Conservation (phyloP, 2,329 filamentous ascomycete species). For the Xylaria digitata region DNA sequence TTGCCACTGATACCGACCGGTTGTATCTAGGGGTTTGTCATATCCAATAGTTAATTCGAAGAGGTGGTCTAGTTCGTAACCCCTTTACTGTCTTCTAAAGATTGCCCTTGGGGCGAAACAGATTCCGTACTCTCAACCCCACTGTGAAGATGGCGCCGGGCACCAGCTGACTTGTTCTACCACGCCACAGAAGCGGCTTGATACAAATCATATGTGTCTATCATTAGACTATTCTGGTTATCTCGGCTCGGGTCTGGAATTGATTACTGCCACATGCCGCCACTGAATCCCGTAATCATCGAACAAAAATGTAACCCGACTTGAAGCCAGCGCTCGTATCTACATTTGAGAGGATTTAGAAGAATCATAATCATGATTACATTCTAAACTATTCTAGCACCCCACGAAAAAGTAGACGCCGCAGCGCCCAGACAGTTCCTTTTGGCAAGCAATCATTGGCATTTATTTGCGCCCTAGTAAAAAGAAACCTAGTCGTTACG, state of each 20-base stretch:
- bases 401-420: not conserved
- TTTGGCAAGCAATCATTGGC: not conserved
- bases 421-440: not conserved
- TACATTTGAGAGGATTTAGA: not conserved
- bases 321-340: not conserved
- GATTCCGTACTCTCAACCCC: constrained; percentile 3
- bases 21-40: not conserved
- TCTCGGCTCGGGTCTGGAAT: not conserved
- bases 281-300: not conserved
- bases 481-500: too few species aligned
- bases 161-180: too few species aligned
- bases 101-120: not conserved
- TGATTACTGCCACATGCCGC: not conserved
- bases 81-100: not conserved
- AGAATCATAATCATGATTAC: not conserved
- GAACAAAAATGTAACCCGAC: not conserved
- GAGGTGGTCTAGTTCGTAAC: not conserved
- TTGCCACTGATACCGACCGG: not conserved
- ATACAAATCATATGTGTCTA: not conserved
- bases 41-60: not conserved
- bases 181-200: not conserved
- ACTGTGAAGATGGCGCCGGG: not conserved
- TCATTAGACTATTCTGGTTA: not conserved
- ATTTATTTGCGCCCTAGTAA: not conserved
- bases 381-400: not conserved